Percentiles rank a stretch among this genome's conserved stretches.
Evolutionary conservation across 2,329 filamentous ascomycete genomes (phyloP).

Genomic region (Stachybotrys echinatus): DNA sequence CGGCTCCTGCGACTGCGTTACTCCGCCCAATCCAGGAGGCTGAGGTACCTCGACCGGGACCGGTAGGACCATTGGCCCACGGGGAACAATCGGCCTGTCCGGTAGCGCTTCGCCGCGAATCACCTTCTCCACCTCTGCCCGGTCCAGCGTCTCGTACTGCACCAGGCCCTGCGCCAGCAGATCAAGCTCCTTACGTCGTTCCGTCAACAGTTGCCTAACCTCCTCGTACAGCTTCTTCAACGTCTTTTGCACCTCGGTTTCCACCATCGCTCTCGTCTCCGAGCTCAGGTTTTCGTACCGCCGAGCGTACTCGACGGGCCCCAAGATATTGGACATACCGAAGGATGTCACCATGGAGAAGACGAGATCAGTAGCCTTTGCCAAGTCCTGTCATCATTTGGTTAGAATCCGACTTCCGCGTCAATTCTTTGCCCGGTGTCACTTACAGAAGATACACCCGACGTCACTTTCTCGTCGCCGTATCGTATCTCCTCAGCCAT

Average conservation of each 20-base stretch:
- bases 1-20: constrained; percentile 18
- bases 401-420: constrained; percentile 15
- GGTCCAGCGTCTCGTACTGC: constrained; percentile 88
- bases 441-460: constrained; percentile 73
- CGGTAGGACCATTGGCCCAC: constrained; percentile 33
- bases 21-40: constrained; percentile 27
- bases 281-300: constrained; percentile 79
- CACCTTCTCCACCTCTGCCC: constrained; percentile 85
- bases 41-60: constrained; percentile 27
- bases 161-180: constrained; percentile 82
- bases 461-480: constrained; percentile 85
- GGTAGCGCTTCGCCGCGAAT: constrained; percentile 79
- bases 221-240: constrained; percentile 77
- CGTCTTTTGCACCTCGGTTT: constrained; percentile 79
- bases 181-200: constrained; percentile 80
- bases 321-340: constrained; percentile 83
- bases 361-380: constrained; percentile 73
- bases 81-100: constrained; percentile 56
- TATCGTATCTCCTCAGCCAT: constrained; percentile 89
- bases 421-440: background rate
- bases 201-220: constrained; percentile 64
- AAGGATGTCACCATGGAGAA: constrained; percentile 84
- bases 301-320: constrained; percentile 81
- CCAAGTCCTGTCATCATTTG: constrained; percentile 63
- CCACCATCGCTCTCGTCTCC: constrained; percentile 81